phyloP scores from a whole-genome alignment of 2,329 filamentous ascomycete genomes.

The Cladosporium sp. region DNA sequence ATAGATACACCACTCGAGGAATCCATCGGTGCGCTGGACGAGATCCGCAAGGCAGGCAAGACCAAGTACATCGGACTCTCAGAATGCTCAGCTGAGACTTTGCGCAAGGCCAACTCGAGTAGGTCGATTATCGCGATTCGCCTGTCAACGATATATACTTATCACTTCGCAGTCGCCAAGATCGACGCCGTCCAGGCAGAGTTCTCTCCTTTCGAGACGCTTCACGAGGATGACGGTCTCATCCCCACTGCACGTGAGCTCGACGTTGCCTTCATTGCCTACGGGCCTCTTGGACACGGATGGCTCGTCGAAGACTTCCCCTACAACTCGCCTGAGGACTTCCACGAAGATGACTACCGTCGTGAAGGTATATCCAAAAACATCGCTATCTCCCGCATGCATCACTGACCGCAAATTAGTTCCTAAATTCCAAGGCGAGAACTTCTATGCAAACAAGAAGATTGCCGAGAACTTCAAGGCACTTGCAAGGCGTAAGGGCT shows the following conservation, averaged over 20 bases:
- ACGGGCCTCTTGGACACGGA: constrained; percentile 63
- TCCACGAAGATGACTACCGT: constrained; percentile 37
- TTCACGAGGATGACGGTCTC: constrained; percentile 27
- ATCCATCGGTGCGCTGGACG: constrained; percentile 45
- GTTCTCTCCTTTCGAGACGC: constrained; percentile 41
- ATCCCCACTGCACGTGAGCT: constrained; percentile 45
- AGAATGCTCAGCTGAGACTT: constrained; percentile 48
- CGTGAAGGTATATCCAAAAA: constrained; percentile 31
- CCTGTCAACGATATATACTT: not conserved
- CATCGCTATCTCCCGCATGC: constrained; percentile 13
- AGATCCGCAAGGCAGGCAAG: constrained; percentile 48
- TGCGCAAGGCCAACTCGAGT: constrained; percentile 40
- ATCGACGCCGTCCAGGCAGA: constrained; percentile 53
- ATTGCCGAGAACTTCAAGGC: constrained; percentile 56
- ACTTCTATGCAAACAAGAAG: constrained; percentile 62
- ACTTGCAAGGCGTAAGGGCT: constrained; percentile 56
- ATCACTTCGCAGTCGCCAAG: constrained; percentile 30
- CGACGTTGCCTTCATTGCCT: constrained; percentile 63
- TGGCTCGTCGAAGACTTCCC: constrained; percentile 50
- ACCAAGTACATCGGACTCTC: constrained; percentile 50
- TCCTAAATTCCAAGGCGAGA: constrained; percentile 61
- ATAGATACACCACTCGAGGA: constrained; percentile 46
- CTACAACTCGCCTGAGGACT: constrained; percentile 20
- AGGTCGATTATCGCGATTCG: not conserved
- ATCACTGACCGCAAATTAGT: constrained; percentile 34